Percentiles rank a stretch among this genome's conserved stretches.
phyloP scores from a whole-genome alignment of 2,329 filamentous ascomycete species.

The Tolypocladium cylindrosporum region DNA sequence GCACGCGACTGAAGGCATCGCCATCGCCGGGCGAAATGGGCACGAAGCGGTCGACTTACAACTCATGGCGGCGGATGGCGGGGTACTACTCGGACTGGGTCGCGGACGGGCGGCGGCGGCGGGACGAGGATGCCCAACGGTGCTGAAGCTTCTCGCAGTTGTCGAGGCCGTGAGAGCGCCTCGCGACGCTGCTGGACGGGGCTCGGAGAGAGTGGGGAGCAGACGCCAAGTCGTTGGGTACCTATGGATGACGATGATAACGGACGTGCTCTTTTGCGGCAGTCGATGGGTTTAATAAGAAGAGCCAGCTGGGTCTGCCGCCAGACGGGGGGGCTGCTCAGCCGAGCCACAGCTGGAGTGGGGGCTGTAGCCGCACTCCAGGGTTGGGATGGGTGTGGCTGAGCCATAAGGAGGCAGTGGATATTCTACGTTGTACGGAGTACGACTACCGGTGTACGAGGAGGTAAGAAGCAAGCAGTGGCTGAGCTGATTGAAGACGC shows the following conservation, averaged over 20 bases:
- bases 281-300: not conserved
- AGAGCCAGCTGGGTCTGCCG: not conserved
- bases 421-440: too few relatives aligned
- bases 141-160: not conserved
- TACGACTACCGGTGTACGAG: too few relatives aligned
- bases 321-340: not conserved
- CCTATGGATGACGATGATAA: not conserved
- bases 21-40: not conserved
- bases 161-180: not conserved
- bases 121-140: not conserved
- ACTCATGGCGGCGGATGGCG: conserved; percentile 19
- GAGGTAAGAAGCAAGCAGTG: not conserved
- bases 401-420: not conserved
- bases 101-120: not conserved
- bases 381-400: not conserved
- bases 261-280: not conserved
- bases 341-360: not conserved
- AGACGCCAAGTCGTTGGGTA: not conserved
- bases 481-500: not conserved
- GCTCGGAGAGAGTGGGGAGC: not conserved
- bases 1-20: not conserved
- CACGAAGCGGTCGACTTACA: conserved; percentile 16
- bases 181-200: not conserved
- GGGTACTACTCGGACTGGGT: conserved; percentile 11
- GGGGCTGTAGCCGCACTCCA: too few relatives aligned